Conservation (phyloP, 352 stramenopile species). For the Phytophthora chlamydospora region DNA sequence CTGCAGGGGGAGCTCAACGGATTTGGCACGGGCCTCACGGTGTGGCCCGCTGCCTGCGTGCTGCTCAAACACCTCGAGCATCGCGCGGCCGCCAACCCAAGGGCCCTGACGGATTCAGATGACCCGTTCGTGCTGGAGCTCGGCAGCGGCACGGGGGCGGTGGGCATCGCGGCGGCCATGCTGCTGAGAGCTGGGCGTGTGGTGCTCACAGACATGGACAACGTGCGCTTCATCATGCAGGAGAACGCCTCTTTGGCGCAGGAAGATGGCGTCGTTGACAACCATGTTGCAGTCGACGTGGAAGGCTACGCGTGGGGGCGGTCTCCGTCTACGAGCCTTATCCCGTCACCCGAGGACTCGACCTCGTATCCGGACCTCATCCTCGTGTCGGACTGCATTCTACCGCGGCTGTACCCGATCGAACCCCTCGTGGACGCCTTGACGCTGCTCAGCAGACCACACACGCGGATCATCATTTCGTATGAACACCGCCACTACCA, state of each 20-base stretch:
- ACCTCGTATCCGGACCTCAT: constrained; percentile 75
- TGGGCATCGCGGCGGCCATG: constrained; percentile 89
- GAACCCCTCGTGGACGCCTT: constrained; percentile 93
- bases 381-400: constrained; percentile 94
- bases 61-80: constrained; percentile 83
- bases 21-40: constrained; percentile 79
- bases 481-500: constrained; percentile 89
- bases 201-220: constrained; percentile 91
- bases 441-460: constrained; percentile 55
- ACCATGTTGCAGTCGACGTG: constrained; percentile 57
- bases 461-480: constrained; percentile 80
- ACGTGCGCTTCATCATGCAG: constrained; percentile 89
- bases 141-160: constrained; percentile 91
- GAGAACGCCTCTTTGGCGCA: constrained; percentile 80
- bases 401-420: constrained; percentile 96
- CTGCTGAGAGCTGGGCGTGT: constrained; percentile 79
- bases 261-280: constrained; percentile 32
- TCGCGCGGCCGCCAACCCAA: constrained; percentile 40
- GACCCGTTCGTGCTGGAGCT: constrained; percentile 87
- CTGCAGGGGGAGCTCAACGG: constrained; percentile 83
- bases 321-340: constrained; percentile 38
- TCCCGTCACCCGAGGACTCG: constrained; percentile 20
- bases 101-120: constrained; percentile 13
- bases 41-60: constrained; percentile 85
- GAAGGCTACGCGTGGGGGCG: constrained; percentile 92